phyloP scores from a whole-genome alignment of 1,284 basidiomycete genomes.

The Cutaneotrichosporon spelunceum region DNA sequence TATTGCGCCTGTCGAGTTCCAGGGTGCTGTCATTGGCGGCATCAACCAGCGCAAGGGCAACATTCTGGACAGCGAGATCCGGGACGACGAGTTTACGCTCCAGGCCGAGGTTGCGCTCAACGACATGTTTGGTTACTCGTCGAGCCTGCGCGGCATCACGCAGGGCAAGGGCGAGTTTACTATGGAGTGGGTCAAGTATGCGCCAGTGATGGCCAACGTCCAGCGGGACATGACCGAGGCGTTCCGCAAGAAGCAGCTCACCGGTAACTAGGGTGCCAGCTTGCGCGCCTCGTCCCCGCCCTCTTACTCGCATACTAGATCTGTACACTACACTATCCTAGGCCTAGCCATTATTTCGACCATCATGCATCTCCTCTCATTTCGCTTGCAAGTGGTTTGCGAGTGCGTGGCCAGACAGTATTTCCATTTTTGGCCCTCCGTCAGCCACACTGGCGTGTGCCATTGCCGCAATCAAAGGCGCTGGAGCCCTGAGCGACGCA shows the following conservation, averaged over 20 bases:
- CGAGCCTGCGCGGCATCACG: slow-evolving; percentile 83
- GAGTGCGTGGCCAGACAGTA: too few species aligned
- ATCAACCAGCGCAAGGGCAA: slow-evolving; percentile 91
- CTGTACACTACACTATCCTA: slow-evolving; percentile 3
- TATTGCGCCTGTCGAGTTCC: slow-evolving; percentile 93
- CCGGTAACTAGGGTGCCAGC: slow-evolving; percentile 2
- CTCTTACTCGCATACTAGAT: background rate
- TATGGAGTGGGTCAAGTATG: slow-evolving; percentile 91
- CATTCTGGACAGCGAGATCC: slow-evolving; percentile 92
- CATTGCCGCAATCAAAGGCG: background rate
- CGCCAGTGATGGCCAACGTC: slow-evolving; percentile 81
- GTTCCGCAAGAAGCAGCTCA: slow-evolving; percentile 56
- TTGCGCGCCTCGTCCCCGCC: too few species aligned
- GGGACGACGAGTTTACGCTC: slow-evolving; percentile 94
- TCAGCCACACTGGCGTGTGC: too few species aligned
- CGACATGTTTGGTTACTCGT: slow-evolving; percentile 99
- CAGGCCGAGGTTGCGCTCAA: slow-evolving; percentile 90
- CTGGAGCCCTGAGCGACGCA: background rate
- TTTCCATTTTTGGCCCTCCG: too few species aligned
- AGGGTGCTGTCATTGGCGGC: slow-evolving; percentile 92
- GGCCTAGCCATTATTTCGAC: background rate
- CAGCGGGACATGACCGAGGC: slow-evolving; percentile 77
- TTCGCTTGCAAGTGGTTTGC: background rate
- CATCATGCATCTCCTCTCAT: slow-evolving; percentile 9
- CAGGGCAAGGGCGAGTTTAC: slow-evolving; percentile 97